These are phyloP conservation scores for Citrullus amarus DNA, from an alignment of 306 rosid species.

Conservation along the genomic window DNA sequence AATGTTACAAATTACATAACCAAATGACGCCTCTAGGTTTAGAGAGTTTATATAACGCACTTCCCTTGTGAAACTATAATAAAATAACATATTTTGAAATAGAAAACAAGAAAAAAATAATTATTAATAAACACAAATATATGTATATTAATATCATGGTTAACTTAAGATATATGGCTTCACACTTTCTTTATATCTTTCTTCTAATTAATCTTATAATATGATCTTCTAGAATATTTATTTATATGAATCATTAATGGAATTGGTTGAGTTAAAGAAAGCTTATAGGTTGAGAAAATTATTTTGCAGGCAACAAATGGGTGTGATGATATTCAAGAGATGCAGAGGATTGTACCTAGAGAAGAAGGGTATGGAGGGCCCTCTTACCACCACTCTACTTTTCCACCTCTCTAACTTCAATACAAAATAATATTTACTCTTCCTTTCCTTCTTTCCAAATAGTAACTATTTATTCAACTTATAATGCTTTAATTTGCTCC, in stretches of 20 bases:
- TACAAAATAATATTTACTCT: neutral
- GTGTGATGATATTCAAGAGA: constrained; percentile 16
- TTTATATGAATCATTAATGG: neutral
- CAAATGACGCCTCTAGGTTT: too few relatives aligned
- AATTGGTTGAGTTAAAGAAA: neutral
- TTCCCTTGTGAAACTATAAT: too few relatives aligned
- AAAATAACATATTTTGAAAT: too few relatives aligned
- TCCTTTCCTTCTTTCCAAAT: neutral
- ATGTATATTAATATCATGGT: neutral
- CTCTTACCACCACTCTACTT: neutral
- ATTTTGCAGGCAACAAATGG: constrained; percentile 24
- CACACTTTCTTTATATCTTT: neutral
- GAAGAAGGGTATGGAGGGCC: constrained; percentile 30
- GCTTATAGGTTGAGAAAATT: neutral
- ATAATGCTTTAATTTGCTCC: neutral
- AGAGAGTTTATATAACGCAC: too few relatives aligned
- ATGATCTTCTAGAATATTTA: neutral
- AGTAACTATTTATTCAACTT: neutral
- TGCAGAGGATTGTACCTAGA: constrained; percentile 19
- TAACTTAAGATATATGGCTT: too few relatives aligned
- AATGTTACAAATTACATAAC: too few relatives aligned
- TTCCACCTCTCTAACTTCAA: neutral
- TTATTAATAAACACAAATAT: too few relatives aligned
- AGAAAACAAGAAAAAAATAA: too few relatives aligned
- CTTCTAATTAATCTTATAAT: neutral